Evolutionary conservation across 2,329 filamentous ascomycete species (phyloP), one percentile per base, ranked within the genome.

Genomic region (Xylaria hypoxylon): DNA sequence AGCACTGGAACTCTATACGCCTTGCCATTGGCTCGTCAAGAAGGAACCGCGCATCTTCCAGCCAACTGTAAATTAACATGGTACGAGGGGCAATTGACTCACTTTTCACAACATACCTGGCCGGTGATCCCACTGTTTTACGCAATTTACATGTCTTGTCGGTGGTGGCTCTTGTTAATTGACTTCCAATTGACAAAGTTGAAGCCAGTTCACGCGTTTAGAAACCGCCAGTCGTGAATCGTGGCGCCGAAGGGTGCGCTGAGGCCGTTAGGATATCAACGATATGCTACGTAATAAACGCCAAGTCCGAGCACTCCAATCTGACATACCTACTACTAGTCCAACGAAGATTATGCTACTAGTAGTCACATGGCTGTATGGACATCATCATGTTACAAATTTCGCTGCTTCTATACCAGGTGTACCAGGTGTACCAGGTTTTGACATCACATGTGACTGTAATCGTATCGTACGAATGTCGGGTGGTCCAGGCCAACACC

Each of bases 391-490:
- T 51, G n/a, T n/a, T 19, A 24, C 35, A 24, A 52, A 22, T 33
- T 52, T 22, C 15, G 4, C 33, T 53, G 17, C 40, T 50, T 50
- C 53, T 47, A 48, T 52, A 62, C 38, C 24, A 13, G 47, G 31
- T 33, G 31, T 52, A 62, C 38, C 24, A 13, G 47, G 31, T 33
- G 31, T 53, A 62, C 40, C 26, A 6, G 48, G 40, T 56, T 40
- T 19, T 28, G 44, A 19, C 42, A 56, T 50, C 53, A 33, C 64
- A 48, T 67, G 60, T 56, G 55, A 56, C 64, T n/a, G 5, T 38
- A 31, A 58, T 48, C 22, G 33, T 55, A 62, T 48, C 28, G 42
- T 55, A 57, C 51, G 57, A 61, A 65, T 24, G n/a, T 56, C 26
- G 50, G 35, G 35, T 38, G 13, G 35, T 47, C 28, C 45, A 55